A percentile compares a stretch with the other conserved stretches of the same genome.
Conservation (phyloP, 441 rosid genomes). For the Adansonia madagascariensis region DNA sequence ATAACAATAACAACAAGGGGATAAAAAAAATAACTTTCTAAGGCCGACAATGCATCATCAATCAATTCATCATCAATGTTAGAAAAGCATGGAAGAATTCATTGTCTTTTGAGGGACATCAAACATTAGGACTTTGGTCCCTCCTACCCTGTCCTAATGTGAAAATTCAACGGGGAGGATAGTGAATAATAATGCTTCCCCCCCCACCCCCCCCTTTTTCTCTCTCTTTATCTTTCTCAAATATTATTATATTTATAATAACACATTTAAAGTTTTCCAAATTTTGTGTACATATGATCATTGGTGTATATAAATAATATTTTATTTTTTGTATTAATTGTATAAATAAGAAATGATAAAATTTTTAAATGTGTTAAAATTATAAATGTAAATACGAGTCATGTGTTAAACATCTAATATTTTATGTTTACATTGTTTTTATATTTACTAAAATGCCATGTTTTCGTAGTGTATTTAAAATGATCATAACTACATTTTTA, state of each 20-base stretch:
- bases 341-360: too few relatives aligned
- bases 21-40: neutral
- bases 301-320: neutral
- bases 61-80: neutral
- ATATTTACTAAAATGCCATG: too few relatives aligned
- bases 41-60: neutral
- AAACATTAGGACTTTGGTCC: neutral
- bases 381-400: too few relatives aligned
- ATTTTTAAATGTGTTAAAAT: too few relatives aligned
- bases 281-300: neutral
- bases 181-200: neutral
- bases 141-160: neutral
- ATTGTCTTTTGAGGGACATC: neutral
- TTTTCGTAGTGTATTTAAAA: too few relatives aligned
- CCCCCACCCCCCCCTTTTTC: too few relatives aligned
- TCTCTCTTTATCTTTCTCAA: neutral
- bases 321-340: too few relatives aligned
- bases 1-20: neutral
- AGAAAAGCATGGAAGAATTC: slow-evolving; percentile 7
- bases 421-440: too few relatives aligned
- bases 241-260: too few relatives aligned
- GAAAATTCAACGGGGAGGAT: neutral
- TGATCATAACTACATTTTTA: too few relatives aligned
- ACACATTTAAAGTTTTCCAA: neutral
- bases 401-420: too few relatives aligned